phyloP scores from a whole-genome alignment of 2,329 filamentous ascomycete species.

The Dichotomopilus funicola region DNA sequence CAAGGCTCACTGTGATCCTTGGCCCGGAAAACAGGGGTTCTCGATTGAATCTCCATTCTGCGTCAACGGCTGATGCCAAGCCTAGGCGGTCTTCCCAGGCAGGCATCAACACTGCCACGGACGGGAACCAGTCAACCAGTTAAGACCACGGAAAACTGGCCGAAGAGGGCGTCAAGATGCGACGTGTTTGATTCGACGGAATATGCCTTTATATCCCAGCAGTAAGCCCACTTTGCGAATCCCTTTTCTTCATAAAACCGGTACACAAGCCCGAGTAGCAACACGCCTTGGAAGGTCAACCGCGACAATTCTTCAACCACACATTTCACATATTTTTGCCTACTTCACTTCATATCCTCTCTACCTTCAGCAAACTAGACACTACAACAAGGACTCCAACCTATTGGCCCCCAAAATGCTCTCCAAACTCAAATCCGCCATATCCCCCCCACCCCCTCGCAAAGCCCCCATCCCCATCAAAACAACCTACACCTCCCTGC shows the following conservation, averaged over 20 bases:
- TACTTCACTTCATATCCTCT: too few species aligned
- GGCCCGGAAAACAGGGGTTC: not conserved
- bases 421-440: constrained; percentile 1
- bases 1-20: not conserved
- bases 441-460: not conserved
- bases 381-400: not conserved
- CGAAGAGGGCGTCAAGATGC: too few species aligned
- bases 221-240: too few species aligned
- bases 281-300: too few species aligned
- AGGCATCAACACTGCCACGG: constrained; percentile 6
- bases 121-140: not conserved
- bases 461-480: constrained; percentile 21
- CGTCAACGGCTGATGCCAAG: constrained; percentile 2
- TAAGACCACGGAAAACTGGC: not conserved
- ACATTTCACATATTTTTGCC: too few species aligned
- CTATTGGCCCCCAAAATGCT: not conserved
- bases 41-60: too few species aligned
- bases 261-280: too few species aligned
- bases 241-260: too few species aligned
- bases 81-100: not conserved
- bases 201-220: too few species aligned
- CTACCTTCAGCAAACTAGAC: too few species aligned
- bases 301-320: too few species aligned
- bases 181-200: too few species aligned
- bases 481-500: constrained; percentile 25